Evolutionary conservation across 2,329 filamentous ascomycete species (phyloP), one percentile per base, ranked within the genome.

Genomic region (Fusarium verrucosum): DNA sequence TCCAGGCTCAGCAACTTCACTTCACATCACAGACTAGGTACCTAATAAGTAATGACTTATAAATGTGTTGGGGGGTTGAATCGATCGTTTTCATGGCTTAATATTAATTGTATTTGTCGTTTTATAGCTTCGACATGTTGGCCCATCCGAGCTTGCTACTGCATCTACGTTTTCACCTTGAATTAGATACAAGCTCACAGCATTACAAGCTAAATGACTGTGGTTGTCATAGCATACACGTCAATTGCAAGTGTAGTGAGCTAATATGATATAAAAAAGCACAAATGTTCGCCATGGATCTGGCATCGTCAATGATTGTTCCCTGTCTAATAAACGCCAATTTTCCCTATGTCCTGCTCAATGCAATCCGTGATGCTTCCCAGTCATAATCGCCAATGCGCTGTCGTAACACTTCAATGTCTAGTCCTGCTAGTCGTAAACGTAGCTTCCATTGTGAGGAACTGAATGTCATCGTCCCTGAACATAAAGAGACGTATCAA

Each of bases 271-370:
- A 14, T 16, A 14, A 41, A 42, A 23, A 11, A 4, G 10, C n/a
- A 26, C 13, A 28, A 35, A 28, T 60, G 11, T 26, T 16, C 32
- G 30, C n/a, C 25, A 20, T 38, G 22, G 44, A 37, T 16, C n/a
- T 28, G 20, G 20, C 35, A 16, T 35, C 7, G 14, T 20, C 30
- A 47, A 26, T 44, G 30, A 13, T 10, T 36, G 30, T 44, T 32
- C 30, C 35, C 33, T 38, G 28, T 59, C 58, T 59, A 66, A 38
- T 36, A 58, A 66, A 66, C 58, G 62, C 62, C 62, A 45, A 47
- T 53, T 32, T 30, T 23, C 19, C 23, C 22, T 50, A 45, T 62
- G 47, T 23, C 36, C n/a, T 36, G 22, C 32, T 14, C 11, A 22
- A 26, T 45, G 23, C 8, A 41, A 49, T 42, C 17, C 23, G 17